These are phyloP conservation scores for Pseudomonodictys pantanalensis DNA, from an alignment of 495 filamentous ascomycete species.

Conservation along the genomic window DNA sequence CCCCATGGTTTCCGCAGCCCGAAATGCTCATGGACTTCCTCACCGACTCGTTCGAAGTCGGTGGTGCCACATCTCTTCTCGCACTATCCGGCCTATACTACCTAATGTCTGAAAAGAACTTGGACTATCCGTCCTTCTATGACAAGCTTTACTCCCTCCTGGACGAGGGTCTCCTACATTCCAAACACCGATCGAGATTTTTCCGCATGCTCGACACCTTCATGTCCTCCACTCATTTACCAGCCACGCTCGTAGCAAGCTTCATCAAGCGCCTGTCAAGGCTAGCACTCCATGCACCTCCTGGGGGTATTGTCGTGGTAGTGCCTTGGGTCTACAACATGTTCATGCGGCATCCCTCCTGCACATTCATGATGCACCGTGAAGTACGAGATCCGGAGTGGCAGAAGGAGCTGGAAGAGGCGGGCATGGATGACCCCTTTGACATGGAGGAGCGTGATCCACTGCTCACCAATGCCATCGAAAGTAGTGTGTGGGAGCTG, in stretches of 20 bases:
- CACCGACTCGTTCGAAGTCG: constrained; percentile 82
- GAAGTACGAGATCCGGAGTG: constrained; percentile 57
- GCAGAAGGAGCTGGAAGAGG: constrained; percentile 55
- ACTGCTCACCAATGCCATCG: constrained; percentile 78
- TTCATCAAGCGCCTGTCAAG: constrained; percentile 92
- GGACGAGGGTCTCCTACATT: constrained; percentile 80
- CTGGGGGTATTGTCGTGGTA: constrained; percentile 79
- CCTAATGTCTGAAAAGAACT: constrained; percentile 85
- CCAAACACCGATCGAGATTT: constrained; percentile 87
- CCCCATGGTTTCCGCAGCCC: constrained; percentile 80
- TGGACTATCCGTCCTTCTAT: constrained; percentile 96
- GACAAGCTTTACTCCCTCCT: constrained; percentile 87
- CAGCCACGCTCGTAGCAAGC: constrained; percentile 82
- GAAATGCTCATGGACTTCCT: constrained; percentile 97
- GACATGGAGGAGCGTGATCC: constrained; percentile 72
- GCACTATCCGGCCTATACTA: constrained; percentile 94
- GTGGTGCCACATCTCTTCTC: constrained; percentile 80
- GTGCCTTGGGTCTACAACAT: constrained; percentile 95
- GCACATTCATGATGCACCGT: constrained; percentile 93
- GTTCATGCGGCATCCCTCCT: constrained; percentile 82
- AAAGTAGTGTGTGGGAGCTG: constrained; percentile 94
- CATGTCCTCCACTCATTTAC: constrained; percentile 87
- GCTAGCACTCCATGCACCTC: constrained; percentile 78
- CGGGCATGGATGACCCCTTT: constrained; percentile 80
- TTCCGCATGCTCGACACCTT: constrained; percentile 92